Evolutionary conservation across 2,329 filamentous ascomycete species (phyloP).

Genomic region (Blastomyces gilchristii): DNA sequence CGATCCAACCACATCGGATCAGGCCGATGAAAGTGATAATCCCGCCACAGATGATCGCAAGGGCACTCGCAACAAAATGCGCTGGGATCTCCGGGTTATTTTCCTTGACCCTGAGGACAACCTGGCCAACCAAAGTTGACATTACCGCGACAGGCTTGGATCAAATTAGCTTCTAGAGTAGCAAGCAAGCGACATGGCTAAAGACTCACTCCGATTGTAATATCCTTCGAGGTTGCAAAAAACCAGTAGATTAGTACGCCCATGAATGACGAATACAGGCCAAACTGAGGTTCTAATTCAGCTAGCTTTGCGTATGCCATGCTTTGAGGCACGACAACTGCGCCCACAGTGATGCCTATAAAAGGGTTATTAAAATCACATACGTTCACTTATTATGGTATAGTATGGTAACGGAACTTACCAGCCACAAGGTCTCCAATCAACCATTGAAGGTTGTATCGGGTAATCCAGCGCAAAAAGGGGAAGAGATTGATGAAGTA

Average conservation of each 20-base stretch:
- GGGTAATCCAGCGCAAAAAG: constrained; percentile 75
- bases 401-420: constrained; percentile 32
- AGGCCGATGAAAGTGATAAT: constrained; percentile 73
- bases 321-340: constrained; percentile 84
- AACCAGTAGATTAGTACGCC: constrained; percentile 94
- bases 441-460: constrained; percentile 86
- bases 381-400: neutral
- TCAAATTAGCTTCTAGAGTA: constrained; percentile 9
- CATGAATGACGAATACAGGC: constrained; percentile 92
- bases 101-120: constrained; percentile 55
- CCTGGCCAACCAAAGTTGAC: constrained; percentile 78
- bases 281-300: constrained; percentile 67
- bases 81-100: constrained; percentile 42
- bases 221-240: constrained; percentile 96
- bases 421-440: constrained; percentile 81
- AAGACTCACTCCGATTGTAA: constrained; percentile 74
- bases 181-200: constrained; percentile 3
- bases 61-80: constrained; percentile 63
- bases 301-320: constrained; percentile 92
- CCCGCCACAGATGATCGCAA: constrained; percentile 66
- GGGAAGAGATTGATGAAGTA: constrained; percentile 73
- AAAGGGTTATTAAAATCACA: neutral
- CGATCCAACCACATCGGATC: constrained; percentile 73
- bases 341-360: constrained; percentile 57
- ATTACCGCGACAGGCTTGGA: constrained; percentile 80